A percentile compares a stretch with the other conserved stretches of the same genome.
Evolutionary conservation across 805 yeast species (phyloP).

Genomic region (Torulaspora gathmanii): DNA sequence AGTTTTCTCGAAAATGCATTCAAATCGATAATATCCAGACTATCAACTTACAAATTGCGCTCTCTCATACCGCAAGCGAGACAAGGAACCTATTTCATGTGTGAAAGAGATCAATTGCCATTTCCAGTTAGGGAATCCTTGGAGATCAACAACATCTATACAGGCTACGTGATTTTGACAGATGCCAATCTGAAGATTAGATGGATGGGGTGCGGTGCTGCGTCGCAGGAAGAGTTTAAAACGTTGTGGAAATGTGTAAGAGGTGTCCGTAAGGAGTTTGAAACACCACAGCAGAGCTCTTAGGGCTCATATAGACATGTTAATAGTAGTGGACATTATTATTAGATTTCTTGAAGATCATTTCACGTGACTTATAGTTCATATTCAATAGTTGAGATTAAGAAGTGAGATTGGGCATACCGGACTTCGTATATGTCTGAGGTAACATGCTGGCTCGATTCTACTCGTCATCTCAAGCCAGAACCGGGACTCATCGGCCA

Average conservation of each 20-base stretch:
- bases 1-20: conserved; percentile 68
- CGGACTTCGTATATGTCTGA: no score
- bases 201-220: conserved; percentile 88
- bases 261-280: conserved; percentile 50
- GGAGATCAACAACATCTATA: conserved; percentile 64
- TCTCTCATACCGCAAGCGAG: conserved; percentile 45
- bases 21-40: conserved; percentile 59
- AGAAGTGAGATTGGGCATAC: background rate
- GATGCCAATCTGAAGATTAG: conserved; percentile 72
- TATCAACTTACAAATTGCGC: conserved; percentile 45
- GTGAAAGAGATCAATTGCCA: conserved; percentile 56
- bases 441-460: conserved; percentile 1
- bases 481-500: background rate
- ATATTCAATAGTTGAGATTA: background rate
- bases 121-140: conserved; percentile 54
- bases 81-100: conserved; percentile 56
- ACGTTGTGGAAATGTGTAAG: conserved; percentile 62
- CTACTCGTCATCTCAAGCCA: conserved; percentile 3
- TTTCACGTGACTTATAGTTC: background rate
- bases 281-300: background rate
- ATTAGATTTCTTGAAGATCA: background rate
- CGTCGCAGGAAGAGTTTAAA: conserved; percentile 59
- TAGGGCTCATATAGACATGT: conserved; percentile 1
- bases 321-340: background rate
- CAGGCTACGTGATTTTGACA: conserved; percentile 78